phyloP scores from a whole-genome alignment of 768 basidiomycete species.

The Psilocybe tampanensis region DNA sequence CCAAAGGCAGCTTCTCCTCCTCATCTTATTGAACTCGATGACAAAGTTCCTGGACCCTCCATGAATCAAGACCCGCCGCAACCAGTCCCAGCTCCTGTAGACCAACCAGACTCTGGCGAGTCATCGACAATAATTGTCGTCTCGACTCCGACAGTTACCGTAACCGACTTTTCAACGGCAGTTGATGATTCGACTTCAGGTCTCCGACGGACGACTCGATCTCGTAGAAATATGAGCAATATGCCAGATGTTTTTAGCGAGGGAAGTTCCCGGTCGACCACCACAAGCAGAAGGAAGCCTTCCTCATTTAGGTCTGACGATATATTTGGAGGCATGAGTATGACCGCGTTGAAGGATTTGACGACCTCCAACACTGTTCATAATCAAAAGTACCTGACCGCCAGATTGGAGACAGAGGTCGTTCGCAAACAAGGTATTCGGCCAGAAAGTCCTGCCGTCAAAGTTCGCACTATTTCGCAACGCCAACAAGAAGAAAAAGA shows the following conservation, averaged over 20 bases:
- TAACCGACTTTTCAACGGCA: conserved; percentile 4
- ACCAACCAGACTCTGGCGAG: not conserved
- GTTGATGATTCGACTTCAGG: conserved; percentile 9
- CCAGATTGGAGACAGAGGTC: conserved; percentile 68
- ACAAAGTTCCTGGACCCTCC: conserved; percentile 24
- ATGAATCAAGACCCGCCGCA: conserved; percentile 22
- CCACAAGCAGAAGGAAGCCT: conserved; percentile 45
- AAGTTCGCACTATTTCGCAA: conserved; percentile 68
- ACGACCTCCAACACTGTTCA: conserved; percentile 71
- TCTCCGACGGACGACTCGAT: conserved; percentile 53
- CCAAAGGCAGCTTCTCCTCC: conserved; percentile 6
- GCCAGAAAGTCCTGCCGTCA: conserved; percentile 80
- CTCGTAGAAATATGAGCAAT: conserved; percentile 40
- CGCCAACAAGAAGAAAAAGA: conserved; percentile 66
- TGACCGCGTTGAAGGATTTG: conserved; percentile 66
- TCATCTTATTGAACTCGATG: conserved; percentile 6
- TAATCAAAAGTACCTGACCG: conserved; percentile 69
- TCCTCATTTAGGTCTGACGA: conserved; percentile 35
- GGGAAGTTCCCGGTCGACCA: conserved; percentile 26
- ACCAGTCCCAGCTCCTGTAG: not conserved
- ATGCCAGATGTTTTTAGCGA: conserved; percentile 38
- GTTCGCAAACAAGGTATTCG: conserved; percentile 68
- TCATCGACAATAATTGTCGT: conserved; percentile 2
- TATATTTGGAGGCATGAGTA: conserved; percentile 67
- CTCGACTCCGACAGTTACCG: conserved; percentile 4